Conservation (phyloP, 225 moss, liverwort and hornwort species). For the Polytrichum commune region DNA sequence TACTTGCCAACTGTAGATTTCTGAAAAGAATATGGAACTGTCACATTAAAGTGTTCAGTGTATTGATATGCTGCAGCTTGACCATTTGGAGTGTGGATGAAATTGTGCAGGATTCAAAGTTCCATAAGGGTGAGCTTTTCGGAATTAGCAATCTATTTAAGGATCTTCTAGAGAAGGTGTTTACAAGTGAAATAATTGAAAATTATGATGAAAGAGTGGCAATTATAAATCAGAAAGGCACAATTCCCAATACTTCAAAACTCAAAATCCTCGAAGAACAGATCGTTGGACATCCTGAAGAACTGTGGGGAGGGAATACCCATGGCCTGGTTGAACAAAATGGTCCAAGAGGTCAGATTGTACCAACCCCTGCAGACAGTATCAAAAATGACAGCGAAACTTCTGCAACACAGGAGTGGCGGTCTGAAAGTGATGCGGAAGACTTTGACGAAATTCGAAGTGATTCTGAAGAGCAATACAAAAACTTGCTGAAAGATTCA, state of each 20-base stretch:
- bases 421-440: slow-evolving; percentile 16
- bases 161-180: slow-evolving; percentile 67
- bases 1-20: too few relatives aligned
- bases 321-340: slow-evolving; percentile 9
- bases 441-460: background rate
- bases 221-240: slow-evolving; percentile 24
- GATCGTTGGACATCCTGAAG: slow-evolving; percentile 13
- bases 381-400: slow-evolving; percentile 27
- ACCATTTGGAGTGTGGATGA: background rate
- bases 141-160: slow-evolving; percentile 81
- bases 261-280: slow-evolving; percentile 19
- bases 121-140: slow-evolving; percentile 91
- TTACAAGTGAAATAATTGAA: slow-evolving; percentile 83
- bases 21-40: too few relatives aligned
- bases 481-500: slow-evolving; percentile 45
- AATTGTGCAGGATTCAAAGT: slow-evolving; percentile 72
- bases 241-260: slow-evolving; percentile 16
- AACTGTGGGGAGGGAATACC: slow-evolving; percentile 11
- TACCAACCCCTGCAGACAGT: slow-evolving; percentile 6
- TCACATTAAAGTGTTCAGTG: too few relatives aligned
- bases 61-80: background rate
- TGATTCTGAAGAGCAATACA: slow-evolving; percentile 34
- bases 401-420: slow-evolving; percentile 7
- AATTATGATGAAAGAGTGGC: slow-evolving; percentile 71
- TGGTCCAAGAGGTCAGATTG: slow-evolving; percentile 9